Percentiles rank a stretch among this genome's conserved stretches.
Conservation (phyloP, 2,329 filamentous ascomycete genomes). For the Aspergillus calidoustus region DNA sequence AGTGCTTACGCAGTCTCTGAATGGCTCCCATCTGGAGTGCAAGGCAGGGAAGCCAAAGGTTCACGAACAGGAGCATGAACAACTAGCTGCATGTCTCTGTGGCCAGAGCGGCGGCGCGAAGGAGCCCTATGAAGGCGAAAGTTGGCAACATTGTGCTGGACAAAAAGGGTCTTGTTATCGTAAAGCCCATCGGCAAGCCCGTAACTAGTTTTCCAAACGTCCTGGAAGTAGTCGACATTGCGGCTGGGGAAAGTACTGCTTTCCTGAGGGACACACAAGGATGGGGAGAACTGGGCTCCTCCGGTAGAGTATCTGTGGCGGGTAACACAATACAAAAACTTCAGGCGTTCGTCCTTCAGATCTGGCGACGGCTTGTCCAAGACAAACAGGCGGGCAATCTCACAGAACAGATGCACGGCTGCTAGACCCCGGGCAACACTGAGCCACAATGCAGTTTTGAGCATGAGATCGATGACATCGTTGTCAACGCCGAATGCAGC, state of each 20-base stretch:
- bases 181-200: constrained; percentile 15
- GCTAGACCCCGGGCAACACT: constrained; percentile 31
- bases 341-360: constrained; percentile 10
- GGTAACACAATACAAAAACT: constrained; percentile 23
- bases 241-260: constrained; percentile 7
- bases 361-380: constrained; percentile 13
- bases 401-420: constrained; percentile 36
- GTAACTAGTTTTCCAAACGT: constrained; percentile 22
- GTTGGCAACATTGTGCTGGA: constrained; percentile 11
- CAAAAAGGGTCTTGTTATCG: constrained; percentile 15
- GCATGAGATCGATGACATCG: constrained; percentile 22
- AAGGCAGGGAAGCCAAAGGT: background rate
- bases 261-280: constrained; percentile 19
- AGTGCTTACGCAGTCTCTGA: background rate
- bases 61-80: constrained; percentile 1
- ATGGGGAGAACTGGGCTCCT: constrained; percentile 11
- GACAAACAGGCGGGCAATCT: constrained; percentile 31
- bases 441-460: constrained; percentile 34
- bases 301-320: constrained; percentile 20
- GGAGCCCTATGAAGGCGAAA: constrained; percentile 12
- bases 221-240: constrained; percentile 27
- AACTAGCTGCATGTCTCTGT: constrained; percentile 14
- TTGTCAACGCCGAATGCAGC: constrained; percentile 7
- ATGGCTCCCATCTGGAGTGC: background rate
- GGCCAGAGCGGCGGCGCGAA: constrained; percentile 13